Percentiles rank a stretch among this genome's conserved stretches.
phyloP scores from a whole-genome alignment of 495 filamentous ascomycete genomes.

The Penicillium desertorum region DNA sequence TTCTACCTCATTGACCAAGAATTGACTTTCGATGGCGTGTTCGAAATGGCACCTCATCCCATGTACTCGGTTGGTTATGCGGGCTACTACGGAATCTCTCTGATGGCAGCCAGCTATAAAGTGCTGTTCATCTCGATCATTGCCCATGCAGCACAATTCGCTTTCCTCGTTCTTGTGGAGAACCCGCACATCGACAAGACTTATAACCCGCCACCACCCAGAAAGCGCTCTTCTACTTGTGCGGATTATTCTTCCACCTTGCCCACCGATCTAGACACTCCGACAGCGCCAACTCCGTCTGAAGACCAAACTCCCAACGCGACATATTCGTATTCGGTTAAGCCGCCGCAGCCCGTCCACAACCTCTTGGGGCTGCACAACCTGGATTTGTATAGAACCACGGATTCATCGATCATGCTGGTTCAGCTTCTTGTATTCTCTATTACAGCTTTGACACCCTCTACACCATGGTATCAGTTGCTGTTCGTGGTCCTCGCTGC shows the following conservation, averaged over 20 bases:
- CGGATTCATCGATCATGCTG: conserved; percentile 76
- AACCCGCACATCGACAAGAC: conserved; percentile 98
- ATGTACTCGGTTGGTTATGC: conserved; percentile 99
- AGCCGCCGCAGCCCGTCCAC: conserved; percentile 67
- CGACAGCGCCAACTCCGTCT: conserved; percentile 38
- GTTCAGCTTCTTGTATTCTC: conserved; percentile 70
- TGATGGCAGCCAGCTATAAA: conserved; percentile 96
- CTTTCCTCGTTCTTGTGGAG: conserved; percentile 84
- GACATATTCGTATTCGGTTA: conserved; percentile 37
- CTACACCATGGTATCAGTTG: conserved; percentile 67
- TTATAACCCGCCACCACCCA: conserved; percentile 85
- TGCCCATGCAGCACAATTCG: conserved; percentile 93
- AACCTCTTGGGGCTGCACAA: conserved; percentile 78
- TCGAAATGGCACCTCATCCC: conserved; percentile 98
- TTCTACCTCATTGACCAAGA: conserved; percentile 98
- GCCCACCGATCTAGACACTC: conserved; percentile 34
- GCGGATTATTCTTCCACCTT: conserved; percentile 40
- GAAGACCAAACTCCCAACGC: conserved; percentile 43
- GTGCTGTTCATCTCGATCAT: conserved; percentile 94
- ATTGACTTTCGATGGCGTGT: conserved; percentile 96
- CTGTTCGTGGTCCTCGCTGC: conserved; percentile 80
- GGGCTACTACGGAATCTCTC: conserved; percentile 97
- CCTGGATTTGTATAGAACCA: conserved; percentile 81
- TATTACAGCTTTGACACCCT: conserved; percentile 73
- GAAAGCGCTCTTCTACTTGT: conserved; percentile 51